phyloP scores from a whole-genome alignment of 1,284 basidiomycete genomes.

The Irpex sp. region DNA sequence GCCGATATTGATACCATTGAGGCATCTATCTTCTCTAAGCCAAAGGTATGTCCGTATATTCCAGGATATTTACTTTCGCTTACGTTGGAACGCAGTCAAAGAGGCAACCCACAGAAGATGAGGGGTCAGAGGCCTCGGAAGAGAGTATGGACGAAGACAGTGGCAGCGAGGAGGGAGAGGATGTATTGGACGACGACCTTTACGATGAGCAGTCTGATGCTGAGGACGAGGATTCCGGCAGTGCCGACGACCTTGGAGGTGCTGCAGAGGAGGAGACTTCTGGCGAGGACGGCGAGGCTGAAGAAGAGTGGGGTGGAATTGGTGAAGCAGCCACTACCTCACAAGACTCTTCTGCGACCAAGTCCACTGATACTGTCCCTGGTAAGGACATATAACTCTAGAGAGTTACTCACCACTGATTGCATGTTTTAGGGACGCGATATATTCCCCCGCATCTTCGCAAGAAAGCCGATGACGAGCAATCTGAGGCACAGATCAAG shows the following conservation, averaged over 20 bases:
- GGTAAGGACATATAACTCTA: conserved; percentile 69
- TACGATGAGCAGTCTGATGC: conserved; percentile 14
- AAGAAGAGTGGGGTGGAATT: conserved; percentile 26
- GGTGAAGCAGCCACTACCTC: neutral
- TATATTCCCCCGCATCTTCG: conserved; percentile 70
- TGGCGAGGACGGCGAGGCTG: conserved; percentile 20
- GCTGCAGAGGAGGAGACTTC: conserved; percentile 18
- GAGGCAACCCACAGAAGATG: neutral
- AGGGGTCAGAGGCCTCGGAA: neutral
- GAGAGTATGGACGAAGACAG: neutral
- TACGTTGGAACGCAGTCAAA: neutral
- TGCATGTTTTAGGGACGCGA: conserved; percentile 18
- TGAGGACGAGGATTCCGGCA: conserved; percentile 8
- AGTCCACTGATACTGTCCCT: conserved; percentile 17
- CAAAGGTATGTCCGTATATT: neutral
- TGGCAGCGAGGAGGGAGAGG: conserved; percentile 6
- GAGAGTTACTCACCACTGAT: conserved; percentile 11
- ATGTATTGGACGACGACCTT: conserved; percentile 10
- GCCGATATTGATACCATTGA: conserved; percentile 25
- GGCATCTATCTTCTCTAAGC: conserved; percentile 11
- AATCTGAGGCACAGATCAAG: conserved; percentile 55
- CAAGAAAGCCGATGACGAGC: conserved; percentile 23
- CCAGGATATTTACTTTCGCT: neutral
- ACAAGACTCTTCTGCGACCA: neutral
- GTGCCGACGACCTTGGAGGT: conserved; percentile 12